phyloP scores from a whole-genome alignment of 202 grass and related monocot species.

The Panicum hallii region DNA sequence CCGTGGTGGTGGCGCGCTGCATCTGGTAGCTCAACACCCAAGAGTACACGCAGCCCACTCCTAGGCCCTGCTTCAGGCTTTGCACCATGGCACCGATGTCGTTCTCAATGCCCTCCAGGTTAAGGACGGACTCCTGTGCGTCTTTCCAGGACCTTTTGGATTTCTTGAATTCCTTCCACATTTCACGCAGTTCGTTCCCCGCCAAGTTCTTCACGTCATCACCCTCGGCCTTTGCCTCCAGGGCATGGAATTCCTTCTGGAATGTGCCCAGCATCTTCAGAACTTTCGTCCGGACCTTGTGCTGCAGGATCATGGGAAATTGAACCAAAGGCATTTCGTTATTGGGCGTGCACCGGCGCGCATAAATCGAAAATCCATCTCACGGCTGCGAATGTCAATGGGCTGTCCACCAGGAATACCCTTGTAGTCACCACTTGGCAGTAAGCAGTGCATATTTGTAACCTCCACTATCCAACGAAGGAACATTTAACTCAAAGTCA shows the following conservation, averaged over 20 bases:
- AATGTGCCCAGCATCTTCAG: background rate
- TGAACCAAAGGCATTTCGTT: background rate
- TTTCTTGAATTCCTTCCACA: background rate
- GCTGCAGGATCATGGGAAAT: background rate
- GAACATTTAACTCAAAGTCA: background rate
- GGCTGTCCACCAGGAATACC: background rate
- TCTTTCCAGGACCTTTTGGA: background rate
- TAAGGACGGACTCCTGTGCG: background rate
- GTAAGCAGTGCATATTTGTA: background rate
- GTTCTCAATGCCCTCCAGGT: background rate
- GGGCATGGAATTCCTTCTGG: background rate
- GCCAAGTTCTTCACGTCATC: no score
- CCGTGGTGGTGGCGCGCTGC: background rate
- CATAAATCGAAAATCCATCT: no score
- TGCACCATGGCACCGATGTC: background rate
- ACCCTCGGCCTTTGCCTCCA: background rate
- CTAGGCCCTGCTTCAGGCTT: background rate
- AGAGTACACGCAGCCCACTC: background rate
- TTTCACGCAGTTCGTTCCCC: accelerated
- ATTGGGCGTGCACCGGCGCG: no score
- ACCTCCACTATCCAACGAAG: no score
- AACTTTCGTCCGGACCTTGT: background rate
- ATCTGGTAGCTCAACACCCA: background rate
- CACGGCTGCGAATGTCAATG: background rate
- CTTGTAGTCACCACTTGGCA: background rate